Percentiles rank a stretch among this genome's conserved stretches.
Evolutionary conservation across 129 eudicot species (phyloP).

Genomic region (Sambucus nigra): DNA sequence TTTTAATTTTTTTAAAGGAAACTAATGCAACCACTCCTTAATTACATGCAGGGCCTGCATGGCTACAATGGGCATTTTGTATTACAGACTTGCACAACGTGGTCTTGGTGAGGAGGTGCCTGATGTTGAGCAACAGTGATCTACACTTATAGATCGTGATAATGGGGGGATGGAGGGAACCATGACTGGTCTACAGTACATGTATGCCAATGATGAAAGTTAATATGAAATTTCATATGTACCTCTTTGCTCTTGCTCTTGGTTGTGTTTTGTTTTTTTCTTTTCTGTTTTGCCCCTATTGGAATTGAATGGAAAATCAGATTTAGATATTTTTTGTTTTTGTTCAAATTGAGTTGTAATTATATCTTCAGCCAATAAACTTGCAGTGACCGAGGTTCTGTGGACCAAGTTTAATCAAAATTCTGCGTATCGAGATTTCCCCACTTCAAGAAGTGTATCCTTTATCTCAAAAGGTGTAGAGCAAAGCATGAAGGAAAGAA

Average conservation of each 20-base stretch:
- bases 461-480: too few relatives aligned
- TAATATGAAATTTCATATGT: too few relatives aligned
- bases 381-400: background rate
- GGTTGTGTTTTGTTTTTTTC: background rate
- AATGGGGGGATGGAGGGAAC: conserved; percentile 7
- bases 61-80: conserved; percentile 96
- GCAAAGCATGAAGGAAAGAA: too few relatives aligned
- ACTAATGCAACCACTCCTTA: background rate
- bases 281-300: background rate
- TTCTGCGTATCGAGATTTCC: too few relatives aligned
- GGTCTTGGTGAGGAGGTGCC: conserved; percentile 54
- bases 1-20: too few relatives aligned
- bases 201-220: background rate
- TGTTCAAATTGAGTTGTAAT: conserved; percentile 6
- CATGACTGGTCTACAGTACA: background rate
- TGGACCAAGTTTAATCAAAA: too few relatives aligned
- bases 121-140: conserved; percentile 49
- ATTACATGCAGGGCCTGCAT: conserved; percentile 76
- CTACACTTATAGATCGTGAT: conserved; percentile 7
- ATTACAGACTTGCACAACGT: conserved; percentile 88
- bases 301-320: background rate
- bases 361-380: conserved; percentile 8
- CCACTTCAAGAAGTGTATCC: too few relatives aligned
- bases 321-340: background rate
- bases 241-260: background rate